Percentiles rank a stretch among this genome's conserved stretches.
phyloP scores from a whole-genome alignment of 2,329 filamentous ascomycete species.

The Aspergillus sojae region DNA sequence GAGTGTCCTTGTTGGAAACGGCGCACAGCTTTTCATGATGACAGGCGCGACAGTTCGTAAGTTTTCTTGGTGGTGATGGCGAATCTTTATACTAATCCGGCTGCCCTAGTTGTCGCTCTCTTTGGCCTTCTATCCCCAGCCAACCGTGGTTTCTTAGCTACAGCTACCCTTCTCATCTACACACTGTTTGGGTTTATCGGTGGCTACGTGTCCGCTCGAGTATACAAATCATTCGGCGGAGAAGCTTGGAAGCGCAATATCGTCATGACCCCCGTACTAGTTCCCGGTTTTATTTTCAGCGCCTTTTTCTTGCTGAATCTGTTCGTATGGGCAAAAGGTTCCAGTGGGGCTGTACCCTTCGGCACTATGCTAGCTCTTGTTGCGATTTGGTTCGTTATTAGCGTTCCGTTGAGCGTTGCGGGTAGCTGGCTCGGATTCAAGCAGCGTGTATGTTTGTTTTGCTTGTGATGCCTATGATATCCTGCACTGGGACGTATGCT shows the following conservation, averaged over 20 bases:
- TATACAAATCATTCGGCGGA: slow-evolving; percentile 93
- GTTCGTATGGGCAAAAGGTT: slow-evolving; percentile 91
- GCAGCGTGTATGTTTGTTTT: slow-evolving; percentile 49
- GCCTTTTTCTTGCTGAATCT: slow-evolving; percentile 93
- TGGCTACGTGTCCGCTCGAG: slow-evolving; percentile 82
- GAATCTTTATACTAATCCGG: slow-evolving; percentile 12
- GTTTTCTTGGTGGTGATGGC: slow-evolving; percentile 19
- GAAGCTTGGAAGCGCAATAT: slow-evolving; percentile 96
- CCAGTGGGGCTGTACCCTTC: slow-evolving; percentile 92
- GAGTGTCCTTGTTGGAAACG: slow-evolving; percentile 87
- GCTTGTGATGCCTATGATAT: neutral
- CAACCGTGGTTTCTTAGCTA: slow-evolving; percentile 90
- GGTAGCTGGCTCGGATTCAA: slow-evolving; percentile 95
- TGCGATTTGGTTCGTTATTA: slow-evolving; percentile 95
- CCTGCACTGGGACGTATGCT: slow-evolving; percentile 2
- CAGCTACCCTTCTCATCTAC: slow-evolving; percentile 90
- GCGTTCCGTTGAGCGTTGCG: slow-evolving; percentile 83
- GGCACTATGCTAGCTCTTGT: slow-evolving; percentile 95
- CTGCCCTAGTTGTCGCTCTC: slow-evolving; percentile 70
- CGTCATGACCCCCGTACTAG: slow-evolving; percentile 77
- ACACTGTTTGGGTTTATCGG: slow-evolving; percentile 90
- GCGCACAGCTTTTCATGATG: slow-evolving; percentile 97
- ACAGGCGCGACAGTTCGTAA: slow-evolving; percentile 81
- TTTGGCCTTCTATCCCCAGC: slow-evolving; percentile 94
- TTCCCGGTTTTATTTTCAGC: slow-evolving; percentile 83